phyloP scores from a whole-genome alignment of 1,284 basidiomycete genomes.

The Leccinum fuscescens region DNA sequence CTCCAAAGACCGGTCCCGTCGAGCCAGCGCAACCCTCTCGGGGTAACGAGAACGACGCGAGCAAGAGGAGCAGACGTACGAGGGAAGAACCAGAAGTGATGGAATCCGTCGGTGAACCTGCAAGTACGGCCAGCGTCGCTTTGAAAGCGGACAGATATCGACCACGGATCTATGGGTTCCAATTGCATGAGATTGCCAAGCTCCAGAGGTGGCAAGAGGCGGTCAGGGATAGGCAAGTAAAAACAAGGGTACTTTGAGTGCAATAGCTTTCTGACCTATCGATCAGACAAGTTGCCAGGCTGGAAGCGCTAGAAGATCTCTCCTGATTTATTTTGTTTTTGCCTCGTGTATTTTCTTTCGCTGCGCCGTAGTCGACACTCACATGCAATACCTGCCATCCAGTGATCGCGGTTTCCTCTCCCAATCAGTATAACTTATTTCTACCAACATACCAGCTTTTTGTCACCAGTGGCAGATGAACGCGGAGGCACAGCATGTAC shows the following conservation, averaged over 20 bases:
- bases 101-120: slow-evolving; percentile 59
- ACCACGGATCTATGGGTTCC: slow-evolving; percentile 93
- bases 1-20: slow-evolving; percentile 73
- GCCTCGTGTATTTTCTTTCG: slow-evolving; percentile 4
- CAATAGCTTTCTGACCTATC: slow-evolving; percentile 12
- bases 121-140: slow-evolving; percentile 76
- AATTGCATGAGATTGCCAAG: slow-evolving; percentile 90
- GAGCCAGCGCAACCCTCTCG: slow-evolving; percentile 39
- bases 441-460: neutral
- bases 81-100: slow-evolving; percentile 50
- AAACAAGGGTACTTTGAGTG: neutral
- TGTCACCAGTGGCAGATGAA: neutral
- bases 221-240: slow-evolving; percentile 71
- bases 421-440: neutral
- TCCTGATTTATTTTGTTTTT: slow-evolving; percentile 19
- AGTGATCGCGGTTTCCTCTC: neutral
- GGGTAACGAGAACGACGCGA: slow-evolving; percentile 35
- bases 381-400: neutral
- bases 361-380: slow-evolving; percentile 7
- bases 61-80: slow-evolving; percentile 45
- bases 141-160: slow-evolving; percentile 87
- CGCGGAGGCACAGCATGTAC: neutral
- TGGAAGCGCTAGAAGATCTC: slow-evolving; percentile 34
- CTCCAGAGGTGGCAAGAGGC: slow-evolving; percentile 92
- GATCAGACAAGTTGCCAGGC: slow-evolving; percentile 29